Conservation (phyloP, 192 early-diverging fungal species). For the Helicostylum pulchrum region DNA sequence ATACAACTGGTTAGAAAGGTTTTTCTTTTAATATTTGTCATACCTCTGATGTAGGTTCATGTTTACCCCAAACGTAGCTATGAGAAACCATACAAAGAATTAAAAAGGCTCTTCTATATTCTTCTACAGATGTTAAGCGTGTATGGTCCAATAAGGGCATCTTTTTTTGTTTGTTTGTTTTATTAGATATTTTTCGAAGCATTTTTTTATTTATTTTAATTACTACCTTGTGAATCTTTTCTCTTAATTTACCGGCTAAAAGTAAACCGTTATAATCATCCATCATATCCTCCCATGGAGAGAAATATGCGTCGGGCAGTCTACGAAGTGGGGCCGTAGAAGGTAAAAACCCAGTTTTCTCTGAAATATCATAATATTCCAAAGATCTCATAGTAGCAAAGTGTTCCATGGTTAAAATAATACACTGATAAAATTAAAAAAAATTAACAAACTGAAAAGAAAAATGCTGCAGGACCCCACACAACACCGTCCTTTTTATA, state of each 20-base stretch:
- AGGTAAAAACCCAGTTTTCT: conserved; percentile 85
- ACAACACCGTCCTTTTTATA: too few relatives aligned
- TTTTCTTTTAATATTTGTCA: conserved; percentile 5
- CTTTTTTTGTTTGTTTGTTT: conserved; percentile 40
- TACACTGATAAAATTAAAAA: too few relatives aligned
- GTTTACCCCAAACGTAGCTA: conserved; percentile 89
- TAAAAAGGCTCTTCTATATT: conserved; percentile 84
- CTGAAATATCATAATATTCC: conserved; percentile 81
- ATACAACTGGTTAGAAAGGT: background rate
- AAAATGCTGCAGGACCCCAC: too few relatives aligned
- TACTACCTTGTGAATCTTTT: conserved; percentile 64
- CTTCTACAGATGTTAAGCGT: conserved; percentile 56
- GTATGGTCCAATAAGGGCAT: conserved; percentile 70
- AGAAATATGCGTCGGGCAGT: conserved; percentile 74
- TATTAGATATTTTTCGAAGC: background rate
- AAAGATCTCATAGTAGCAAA: conserved; percentile 40
- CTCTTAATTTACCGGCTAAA: conserved; percentile 66
- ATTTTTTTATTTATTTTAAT: conserved; percentile 1
- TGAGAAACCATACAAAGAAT: conserved; percentile 88
- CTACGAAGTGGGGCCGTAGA: conserved; percentile 67
- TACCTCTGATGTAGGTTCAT: conserved; percentile 70
- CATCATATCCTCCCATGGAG: conserved; percentile 84
- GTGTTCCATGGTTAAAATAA: too few relatives aligned
- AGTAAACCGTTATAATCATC: conserved; percentile 72
- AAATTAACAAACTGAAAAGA: too few relatives aligned